A percentile compares a stretch with the other conserved stretches of the same genome.
These are phyloP conservation scores for Aspergillus calidoustus DNA, from an alignment of 2,329 filamentous ascomycete species.

Conservation along the genomic window DNA sequence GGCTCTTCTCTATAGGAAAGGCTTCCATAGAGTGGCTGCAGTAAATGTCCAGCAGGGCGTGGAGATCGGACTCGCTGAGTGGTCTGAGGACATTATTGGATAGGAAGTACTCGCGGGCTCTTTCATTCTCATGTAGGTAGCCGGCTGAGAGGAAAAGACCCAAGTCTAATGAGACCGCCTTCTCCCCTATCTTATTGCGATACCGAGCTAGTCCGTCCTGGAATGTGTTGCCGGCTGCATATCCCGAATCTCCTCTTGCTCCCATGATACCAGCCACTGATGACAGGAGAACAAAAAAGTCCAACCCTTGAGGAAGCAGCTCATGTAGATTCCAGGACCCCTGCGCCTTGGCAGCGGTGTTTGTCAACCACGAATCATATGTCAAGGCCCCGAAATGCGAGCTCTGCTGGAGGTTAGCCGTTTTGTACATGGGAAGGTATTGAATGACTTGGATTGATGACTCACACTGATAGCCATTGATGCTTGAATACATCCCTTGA, in stretches of 20 bases:
- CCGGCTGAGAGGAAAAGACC: conserved; percentile 6
- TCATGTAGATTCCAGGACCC: conserved; percentile 36
- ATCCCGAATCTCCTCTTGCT: conserved; percentile 48
- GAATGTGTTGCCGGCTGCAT: conserved; percentile 42
- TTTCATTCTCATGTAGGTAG: conserved; percentile 2
- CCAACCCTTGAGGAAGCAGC: conserved; percentile 34
- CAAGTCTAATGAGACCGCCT: conserved; percentile 30
- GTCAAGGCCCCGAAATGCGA: background rate
- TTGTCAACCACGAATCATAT: background rate
- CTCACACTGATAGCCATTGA: conserved; percentile 30
- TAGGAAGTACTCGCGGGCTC: background rate
- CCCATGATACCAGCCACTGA: conserved; percentile 46
- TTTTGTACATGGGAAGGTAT: background rate
- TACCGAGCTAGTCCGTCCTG: conserved; percentile 37
- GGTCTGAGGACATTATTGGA: background rate
- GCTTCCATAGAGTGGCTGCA: background rate
- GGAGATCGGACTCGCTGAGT: background rate
- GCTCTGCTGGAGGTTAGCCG: conserved; percentile 31
- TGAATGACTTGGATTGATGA: conserved; percentile 16
- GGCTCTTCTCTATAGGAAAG: background rate
- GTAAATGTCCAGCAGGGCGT: background rate
- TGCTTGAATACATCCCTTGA: conserved; percentile 32
- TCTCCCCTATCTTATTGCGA: conserved; percentile 28
- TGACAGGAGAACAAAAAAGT: conserved; percentile 47
- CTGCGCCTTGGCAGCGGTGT: background rate